phyloP scores from a whole-genome alignment of 2,329 filamentous ascomycete species.

The Alternaria sp. region DNA sequence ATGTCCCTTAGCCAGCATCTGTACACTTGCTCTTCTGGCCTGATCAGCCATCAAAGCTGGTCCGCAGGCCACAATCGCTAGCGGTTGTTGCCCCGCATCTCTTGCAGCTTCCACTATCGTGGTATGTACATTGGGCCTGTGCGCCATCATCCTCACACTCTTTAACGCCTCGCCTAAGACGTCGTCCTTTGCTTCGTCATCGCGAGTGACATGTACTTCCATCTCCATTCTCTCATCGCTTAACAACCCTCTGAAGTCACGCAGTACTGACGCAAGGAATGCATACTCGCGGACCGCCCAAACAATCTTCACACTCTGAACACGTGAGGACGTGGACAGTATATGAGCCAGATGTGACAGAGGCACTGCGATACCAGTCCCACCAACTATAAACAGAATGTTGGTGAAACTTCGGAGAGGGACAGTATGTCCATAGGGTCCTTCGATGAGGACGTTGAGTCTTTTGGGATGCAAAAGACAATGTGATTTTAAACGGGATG shows the following conservation, averaged over 20 bases:
- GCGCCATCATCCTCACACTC: conserved; percentile 39
- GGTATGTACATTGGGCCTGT: conserved; percentile 52
- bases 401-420: conserved; percentile 54
- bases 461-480: conserved; percentile 32
- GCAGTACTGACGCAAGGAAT: conserved; percentile 37
- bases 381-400: conserved; percentile 49
- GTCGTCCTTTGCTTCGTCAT: conserved; percentile 35
- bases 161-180: conserved; percentile 25
- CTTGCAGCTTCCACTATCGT: conserved; percentile 47
- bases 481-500: conserved; percentile 51
- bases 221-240: conserved; percentile 37
- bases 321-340: conserved; percentile 23
- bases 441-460: conserved; percentile 58
- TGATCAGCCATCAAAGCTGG: conserved; percentile 58
- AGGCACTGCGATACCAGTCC: conserved; percentile 47
- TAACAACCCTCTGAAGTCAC: conserved; percentile 32
- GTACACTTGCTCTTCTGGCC: conserved; percentile 52
- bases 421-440: conserved; percentile 58
- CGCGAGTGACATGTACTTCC: conserved; percentile 40
- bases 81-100: conserved; percentile 36
- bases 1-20: conserved; percentile 40
- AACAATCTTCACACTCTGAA: conserved; percentile 38
- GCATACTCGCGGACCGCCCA: conserved; percentile 48
- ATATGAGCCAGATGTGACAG: conserved; percentile 41
- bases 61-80: conserved; percentile 57